Conservation (phyloP, 371 early-diverging fungal species). For the Neoconidiobolus thromboides region DNA sequence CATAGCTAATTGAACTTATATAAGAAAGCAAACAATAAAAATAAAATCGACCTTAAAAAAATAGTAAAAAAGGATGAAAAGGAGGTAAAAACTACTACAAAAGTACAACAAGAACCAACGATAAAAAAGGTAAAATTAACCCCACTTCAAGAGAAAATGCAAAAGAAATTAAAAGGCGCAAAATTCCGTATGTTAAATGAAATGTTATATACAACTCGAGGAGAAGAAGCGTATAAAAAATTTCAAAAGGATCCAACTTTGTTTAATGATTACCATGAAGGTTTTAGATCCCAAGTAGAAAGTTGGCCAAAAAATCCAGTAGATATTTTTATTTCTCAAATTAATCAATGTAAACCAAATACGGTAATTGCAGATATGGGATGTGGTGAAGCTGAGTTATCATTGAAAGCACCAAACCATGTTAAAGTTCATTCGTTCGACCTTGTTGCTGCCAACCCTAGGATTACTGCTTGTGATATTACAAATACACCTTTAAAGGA, state of each 20-base stretch:
- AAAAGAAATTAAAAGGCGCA: constrained; percentile 62
- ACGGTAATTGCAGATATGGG: constrained; percentile 95
- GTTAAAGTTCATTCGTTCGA: constrained; percentile 86
- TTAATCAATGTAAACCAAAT: too few species aligned
- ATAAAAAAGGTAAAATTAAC: background rate
- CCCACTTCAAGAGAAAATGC: constrained; percentile 60
- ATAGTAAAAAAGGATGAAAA: too few species aligned
- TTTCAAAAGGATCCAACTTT: constrained; percentile 69
- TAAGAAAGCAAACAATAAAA: too few species aligned
- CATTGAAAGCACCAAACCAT: constrained; percentile 33
- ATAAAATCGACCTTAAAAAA: too few species aligned
- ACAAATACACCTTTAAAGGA: constrained; percentile 62
- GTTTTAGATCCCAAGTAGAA: constrained; percentile 85
- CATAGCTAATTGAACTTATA: too few species aligned
- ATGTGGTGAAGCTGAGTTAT: constrained; percentile 92
- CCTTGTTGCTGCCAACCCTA: constrained; percentile 61
- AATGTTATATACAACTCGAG: constrained; percentile 71
- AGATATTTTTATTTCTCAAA: constrained; percentile 21
- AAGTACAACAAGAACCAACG: too few species aligned
- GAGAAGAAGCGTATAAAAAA: constrained; percentile 47
- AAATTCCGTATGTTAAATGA: constrained; percentile 93
- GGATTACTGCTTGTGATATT: constrained; percentile 88
- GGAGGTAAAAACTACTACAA: too few species aligned
- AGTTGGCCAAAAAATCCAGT: constrained; percentile 97
- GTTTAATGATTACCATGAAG: constrained; percentile 93